Evolutionary conservation across 2,329 filamentous ascomycete genomes (phyloP).

Genomic region (Colletotrichum liaoningense): DNA sequence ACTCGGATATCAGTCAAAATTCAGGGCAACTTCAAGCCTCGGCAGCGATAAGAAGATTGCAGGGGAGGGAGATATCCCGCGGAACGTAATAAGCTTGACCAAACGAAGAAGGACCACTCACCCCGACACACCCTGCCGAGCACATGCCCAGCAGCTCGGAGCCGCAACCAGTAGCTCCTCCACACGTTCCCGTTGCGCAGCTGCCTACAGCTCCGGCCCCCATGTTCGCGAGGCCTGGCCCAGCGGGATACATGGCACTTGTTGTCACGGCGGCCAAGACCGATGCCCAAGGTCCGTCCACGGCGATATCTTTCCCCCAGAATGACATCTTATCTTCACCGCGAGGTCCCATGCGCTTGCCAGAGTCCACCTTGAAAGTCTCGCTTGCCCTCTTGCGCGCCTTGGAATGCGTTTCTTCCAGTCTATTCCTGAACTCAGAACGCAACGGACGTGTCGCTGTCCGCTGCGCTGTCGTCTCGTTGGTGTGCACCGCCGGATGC

Average conservation of each 20-base stretch:
- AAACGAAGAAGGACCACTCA: conserved; percentile 11
- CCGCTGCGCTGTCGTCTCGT: conserved; percentile 35
- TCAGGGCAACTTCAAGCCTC: background rate
- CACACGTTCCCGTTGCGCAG: conserved; percentile 34
- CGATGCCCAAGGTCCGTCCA: conserved; percentile 30
- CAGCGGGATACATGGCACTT: conserved; percentile 32
- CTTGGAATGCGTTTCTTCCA: conserved; percentile 29
- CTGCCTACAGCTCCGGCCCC: conserved; percentile 27
- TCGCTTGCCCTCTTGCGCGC: conserved; percentile 31
- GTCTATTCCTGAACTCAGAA: conserved; percentile 18
- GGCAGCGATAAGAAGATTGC: background rate
- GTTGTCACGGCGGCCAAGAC: conserved; percentile 22
- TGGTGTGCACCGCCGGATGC: conserved; percentile 70
- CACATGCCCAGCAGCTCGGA: conserved; percentile 31
- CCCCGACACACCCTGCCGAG: conserved; percentile 31
- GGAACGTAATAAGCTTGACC: background rate
- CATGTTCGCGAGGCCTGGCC: conserved; percentile 27
- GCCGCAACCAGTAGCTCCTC: conserved; percentile 26
- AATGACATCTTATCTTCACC: conserved; percentile 31
- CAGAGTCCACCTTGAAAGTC: conserved; percentile 14
- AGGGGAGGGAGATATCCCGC: conserved; percentile 4
- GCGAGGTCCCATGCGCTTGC: conserved; percentile 33
- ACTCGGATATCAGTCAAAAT: background rate
- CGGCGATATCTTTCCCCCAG: conserved; percentile 30
- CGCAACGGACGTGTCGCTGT: conserved; percentile 10